These are phyloP conservation scores for Phoma sp. DNA, from an alignment of 2,329 filamentous ascomycete genomes.

Conservation along the genomic window DNA sequence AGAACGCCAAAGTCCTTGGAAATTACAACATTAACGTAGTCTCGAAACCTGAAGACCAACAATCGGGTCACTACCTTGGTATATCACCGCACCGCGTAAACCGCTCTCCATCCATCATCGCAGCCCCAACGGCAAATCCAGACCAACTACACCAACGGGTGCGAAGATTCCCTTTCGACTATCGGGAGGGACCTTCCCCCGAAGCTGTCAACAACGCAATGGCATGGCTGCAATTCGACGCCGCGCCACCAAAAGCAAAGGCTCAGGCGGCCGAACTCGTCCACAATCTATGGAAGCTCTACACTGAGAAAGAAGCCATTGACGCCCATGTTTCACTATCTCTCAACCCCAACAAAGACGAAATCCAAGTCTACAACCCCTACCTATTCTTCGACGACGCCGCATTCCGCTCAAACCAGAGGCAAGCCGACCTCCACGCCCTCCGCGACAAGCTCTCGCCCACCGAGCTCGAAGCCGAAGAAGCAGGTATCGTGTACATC, in stretches of 20 bases:
- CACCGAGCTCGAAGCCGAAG: conserved; percentile 68
- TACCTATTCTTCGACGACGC: conserved; percentile 75
- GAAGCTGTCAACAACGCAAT: conserved; percentile 54
- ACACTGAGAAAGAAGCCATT: conserved; percentile 71
- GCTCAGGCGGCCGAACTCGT: conserved; percentile 60
- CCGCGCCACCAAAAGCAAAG: conserved; percentile 53
- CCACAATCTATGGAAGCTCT: conserved; percentile 64
- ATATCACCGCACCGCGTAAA: conserved; percentile 71
- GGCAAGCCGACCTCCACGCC: conserved; percentile 67
- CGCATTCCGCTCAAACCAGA: conserved; percentile 67
- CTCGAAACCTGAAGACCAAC: conserved; percentile 43
- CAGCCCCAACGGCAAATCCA: conserved; percentile 60
- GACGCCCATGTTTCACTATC: conserved; percentile 62
- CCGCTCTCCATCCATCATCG: conserved; percentile 69
- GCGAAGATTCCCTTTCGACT: conserved; percentile 69
- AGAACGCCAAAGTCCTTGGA: conserved; percentile 65
- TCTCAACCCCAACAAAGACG: conserved; percentile 46
- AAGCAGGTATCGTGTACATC: conserved; percentile 81
- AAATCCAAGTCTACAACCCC: conserved; percentile 61
- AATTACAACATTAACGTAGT: conserved; percentile 58
- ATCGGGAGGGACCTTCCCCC: conserved; percentile 55
- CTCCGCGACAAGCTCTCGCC: conserved; percentile 60
- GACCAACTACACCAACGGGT: conserved; percentile 53
- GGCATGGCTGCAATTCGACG: conserved; percentile 62
- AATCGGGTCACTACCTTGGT: conserved; percentile 61